These are phyloP conservation scores for Bretschneidera sinensis DNA, from an alignment of 345 rosid species.

Conservation along the genomic window DNA sequence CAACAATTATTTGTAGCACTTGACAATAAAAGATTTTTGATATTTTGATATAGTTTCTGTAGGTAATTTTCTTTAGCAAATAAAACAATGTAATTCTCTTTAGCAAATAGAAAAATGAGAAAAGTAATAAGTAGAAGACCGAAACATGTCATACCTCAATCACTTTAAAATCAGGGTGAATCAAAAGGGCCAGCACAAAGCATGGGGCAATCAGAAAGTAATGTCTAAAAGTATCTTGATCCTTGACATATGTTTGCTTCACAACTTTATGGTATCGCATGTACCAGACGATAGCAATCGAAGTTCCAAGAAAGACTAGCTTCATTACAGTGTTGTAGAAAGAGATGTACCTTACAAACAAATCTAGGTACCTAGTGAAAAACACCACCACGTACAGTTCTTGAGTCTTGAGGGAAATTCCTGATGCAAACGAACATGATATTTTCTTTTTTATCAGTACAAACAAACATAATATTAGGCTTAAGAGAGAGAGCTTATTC, in stretches of 20 bases:
- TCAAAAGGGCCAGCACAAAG: constrained; percentile 28
- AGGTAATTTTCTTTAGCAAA: neutral
- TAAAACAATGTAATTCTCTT: too few relatives aligned
- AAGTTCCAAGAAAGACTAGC: constrained; percentile 35
- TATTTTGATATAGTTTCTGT: too few relatives aligned
- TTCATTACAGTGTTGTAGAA: constrained; percentile 43
- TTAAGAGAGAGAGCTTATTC: neutral
- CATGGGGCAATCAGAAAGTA: constrained; percentile 21
- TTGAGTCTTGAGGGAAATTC: constrained; percentile 43
- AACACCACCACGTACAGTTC: constrained; percentile 45
- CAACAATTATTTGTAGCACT: neutral
- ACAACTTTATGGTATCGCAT: constrained; percentile 45
- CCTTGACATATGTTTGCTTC: constrained; percentile 32
- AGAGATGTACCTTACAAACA: constrained; percentile 27
- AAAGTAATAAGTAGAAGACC: neutral
- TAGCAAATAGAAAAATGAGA: too few relatives aligned
- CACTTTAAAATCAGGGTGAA: constrained; percentile 18
- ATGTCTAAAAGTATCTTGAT: constrained; percentile 33
- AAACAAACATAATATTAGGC: neutral
- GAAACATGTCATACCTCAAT: constrained; percentile 23
- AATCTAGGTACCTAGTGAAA: constrained; percentile 36
- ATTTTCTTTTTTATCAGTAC: too few relatives aligned
- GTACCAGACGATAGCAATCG: constrained; percentile 44
- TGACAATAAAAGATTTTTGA: too few relatives aligned
- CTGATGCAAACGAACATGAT: too few relatives aligned